Conservation (phyloP, 108 stramenopile genomes). For the Discostella stelligeroides region DNA sequence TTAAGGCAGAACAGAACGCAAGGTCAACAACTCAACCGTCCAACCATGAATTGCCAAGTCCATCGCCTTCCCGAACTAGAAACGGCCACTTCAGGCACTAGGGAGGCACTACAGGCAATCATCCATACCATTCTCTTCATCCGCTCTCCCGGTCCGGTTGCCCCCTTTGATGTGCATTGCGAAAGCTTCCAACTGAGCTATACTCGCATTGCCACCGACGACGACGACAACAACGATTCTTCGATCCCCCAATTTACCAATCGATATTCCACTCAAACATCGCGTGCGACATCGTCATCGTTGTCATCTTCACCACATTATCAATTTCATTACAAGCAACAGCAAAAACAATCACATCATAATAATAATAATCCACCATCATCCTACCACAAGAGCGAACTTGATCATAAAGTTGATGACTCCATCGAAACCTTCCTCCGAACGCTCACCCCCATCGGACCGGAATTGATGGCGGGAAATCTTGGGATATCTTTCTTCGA, state of each 20-base stretch:
- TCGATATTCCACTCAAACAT: slow-evolving; percentile 3
- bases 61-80: slow-evolving; percentile 85
- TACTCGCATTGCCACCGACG: slow-evolving; percentile 69
- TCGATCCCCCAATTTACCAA: slow-evolving; percentile 2
- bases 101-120: slow-evolving; percentile 83
- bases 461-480: slow-evolving; percentile 78
- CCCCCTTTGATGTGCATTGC: slow-evolving; percentile 77
- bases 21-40: no score
- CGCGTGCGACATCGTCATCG: slow-evolving; percentile 1
- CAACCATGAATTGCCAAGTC: slow-evolving; percentile 81
- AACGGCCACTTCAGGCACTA: slow-evolving; percentile 79
- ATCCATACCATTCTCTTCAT: slow-evolving; percentile 87
- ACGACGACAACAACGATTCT: slow-evolving; percentile 20
- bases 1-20: no score
- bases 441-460: slow-evolving; percentile 76
- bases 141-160: slow-evolving; percentile 82
- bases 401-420: slow-evolving; percentile 79
- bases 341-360: slow-evolving; percentile 24
- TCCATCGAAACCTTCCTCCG: slow-evolving; percentile 79
- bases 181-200: slow-evolving; percentile 85
- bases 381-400: slow-evolving; percentile 52
- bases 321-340: slow-evolving; percentile 22
- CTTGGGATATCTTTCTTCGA: slow-evolving; percentile 83
- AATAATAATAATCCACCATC: no score
- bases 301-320: slow-evolving; percentile 10